phyloP scores from a whole-genome alignment of 257 asterid genomes.

The Nicotiana knightiana region DNA sequence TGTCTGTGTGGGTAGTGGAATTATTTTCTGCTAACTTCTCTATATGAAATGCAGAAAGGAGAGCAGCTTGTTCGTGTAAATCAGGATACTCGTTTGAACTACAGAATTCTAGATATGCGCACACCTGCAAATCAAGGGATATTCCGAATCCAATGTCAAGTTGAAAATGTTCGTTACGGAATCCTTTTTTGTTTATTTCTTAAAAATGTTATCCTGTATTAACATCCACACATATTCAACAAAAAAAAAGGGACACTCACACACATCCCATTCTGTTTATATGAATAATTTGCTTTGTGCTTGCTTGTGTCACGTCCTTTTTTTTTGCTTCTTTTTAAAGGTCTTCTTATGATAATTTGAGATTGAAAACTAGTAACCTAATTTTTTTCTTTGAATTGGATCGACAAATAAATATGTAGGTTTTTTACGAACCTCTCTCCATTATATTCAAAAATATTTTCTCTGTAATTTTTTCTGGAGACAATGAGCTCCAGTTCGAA shows the following conservation, averaged over 20 bases:
- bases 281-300: neutral
- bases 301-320: neutral
- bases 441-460: neutral
- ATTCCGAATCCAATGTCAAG: slow-evolving; percentile 64
- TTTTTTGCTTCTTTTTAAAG: neutral
- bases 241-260: neutral
- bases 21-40: neutral
- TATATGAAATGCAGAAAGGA: slow-evolving; percentile 51
- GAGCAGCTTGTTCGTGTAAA: slow-evolving; percentile 81
- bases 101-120: slow-evolving; percentile 73
- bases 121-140: slow-evolving; percentile 91
- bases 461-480: neutral
- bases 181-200: neutral
- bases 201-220: neutral
- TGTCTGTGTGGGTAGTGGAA: neutral
- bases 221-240: neutral
- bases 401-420: neutral
- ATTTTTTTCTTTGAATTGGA: neutral
- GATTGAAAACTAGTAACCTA: neutral
- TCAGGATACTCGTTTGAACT: slow-evolving; percentile 88
- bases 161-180: slow-evolving; percentile 51
- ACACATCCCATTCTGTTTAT: neutral
- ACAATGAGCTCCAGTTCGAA: neutral
- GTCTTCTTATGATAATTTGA: neutral
- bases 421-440: neutral